A percentile compares a stretch with the other conserved stretches of the same genome.
These are phyloP conservation scores for Umbelopsis ramanniana DNA, from an alignment of 192 early-diverging fungal genomes.

Conservation along the genomic window DNA sequence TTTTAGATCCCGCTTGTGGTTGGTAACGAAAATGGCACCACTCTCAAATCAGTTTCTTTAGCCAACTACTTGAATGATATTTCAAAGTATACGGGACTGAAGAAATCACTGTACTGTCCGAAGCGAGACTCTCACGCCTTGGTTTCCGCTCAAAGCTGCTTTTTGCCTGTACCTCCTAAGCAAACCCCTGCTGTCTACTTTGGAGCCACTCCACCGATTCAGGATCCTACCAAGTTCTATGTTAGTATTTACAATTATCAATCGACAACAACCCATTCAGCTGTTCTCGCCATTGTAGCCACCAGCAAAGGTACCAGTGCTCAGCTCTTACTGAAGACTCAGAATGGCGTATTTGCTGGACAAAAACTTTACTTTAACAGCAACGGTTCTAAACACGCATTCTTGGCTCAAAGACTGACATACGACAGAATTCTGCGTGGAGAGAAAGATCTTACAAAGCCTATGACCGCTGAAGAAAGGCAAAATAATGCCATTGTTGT, in stretches of 20 bases:
- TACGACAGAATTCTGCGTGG: not conserved
- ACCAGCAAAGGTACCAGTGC: conserved; percentile 18
- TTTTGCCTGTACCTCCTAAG: not conserved
- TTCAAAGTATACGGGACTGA: not conserved
- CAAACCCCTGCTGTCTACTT: not conserved
- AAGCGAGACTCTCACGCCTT: not conserved
- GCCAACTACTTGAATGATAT: not conserved
- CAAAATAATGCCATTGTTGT: conserved; percentile 18
- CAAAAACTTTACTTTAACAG: conserved; percentile 22
- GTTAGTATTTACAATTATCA: not conserved
- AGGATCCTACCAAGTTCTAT: not conserved
- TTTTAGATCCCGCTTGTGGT: not conserved
- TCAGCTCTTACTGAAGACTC: not conserved
- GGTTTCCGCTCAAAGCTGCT: not conserved
- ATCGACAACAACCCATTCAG: not conserved
- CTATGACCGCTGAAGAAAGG: conserved; percentile 3
- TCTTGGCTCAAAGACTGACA: conserved; percentile 8
- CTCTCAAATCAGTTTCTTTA: not conserved
- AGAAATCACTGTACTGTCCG: not conserved
- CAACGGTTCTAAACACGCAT: not conserved
- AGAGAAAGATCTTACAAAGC: conserved; percentile 12
- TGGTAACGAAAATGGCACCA: not conserved
- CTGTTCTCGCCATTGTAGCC: conserved; percentile 3
- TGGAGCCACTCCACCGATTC: not conserved
- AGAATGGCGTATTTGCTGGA: not conserved